Percentiles rank a stretch among this genome's conserved stretches.
Conservation (phyloP, 352 stramenopile species). For the Globisporangium carolinianum region DNA sequence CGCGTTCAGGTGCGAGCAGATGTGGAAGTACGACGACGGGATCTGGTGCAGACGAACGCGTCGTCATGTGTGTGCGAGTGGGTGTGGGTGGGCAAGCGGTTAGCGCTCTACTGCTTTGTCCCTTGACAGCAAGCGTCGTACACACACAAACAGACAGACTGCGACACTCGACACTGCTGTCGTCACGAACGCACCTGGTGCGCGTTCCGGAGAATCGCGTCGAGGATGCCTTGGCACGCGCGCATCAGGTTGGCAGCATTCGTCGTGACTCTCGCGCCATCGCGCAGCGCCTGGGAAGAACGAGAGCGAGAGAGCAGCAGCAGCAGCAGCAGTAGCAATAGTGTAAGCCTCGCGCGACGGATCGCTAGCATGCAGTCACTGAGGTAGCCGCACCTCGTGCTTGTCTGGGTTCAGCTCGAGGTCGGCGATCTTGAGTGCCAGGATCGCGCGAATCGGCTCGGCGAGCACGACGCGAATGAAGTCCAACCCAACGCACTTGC, state of each 20-base stretch:
- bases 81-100: too few species aligned
- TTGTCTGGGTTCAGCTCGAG: slow-evolving; percentile 68
- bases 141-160: background rate
- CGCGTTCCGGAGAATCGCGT: slow-evolving; percentile 69
- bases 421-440: slow-evolving; percentile 58
- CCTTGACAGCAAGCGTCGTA: too few species aligned
- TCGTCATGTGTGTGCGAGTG: too few species aligned
- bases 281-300: slow-evolving; percentile 17
- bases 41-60: slow-evolving; percentile 22
- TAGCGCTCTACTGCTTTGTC: too few species aligned
- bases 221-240: slow-evolving; percentile 77
- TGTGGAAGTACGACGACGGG: slow-evolving; percentile 66
- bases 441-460: slow-evolving; percentile 57
- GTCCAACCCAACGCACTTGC: slow-evolving; percentile 60
- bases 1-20: slow-evolving; percentile 67
- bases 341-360: too few species aligned
- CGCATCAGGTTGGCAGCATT: slow-evolving; percentile 80
- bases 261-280: slow-evolving; percentile 21
- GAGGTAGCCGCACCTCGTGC: slow-evolving; percentile 23
- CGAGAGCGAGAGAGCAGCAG: background rate
- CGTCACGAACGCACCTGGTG: slow-evolving; percentile 21
- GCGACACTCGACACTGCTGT: background rate
- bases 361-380: background rate
- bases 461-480: slow-evolving; percentile 58
- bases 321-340: background rate